Evolutionary conservation across 2,329 filamentous ascomycete species (phyloP).

Genomic region (Cladosporium sp.): DNA sequence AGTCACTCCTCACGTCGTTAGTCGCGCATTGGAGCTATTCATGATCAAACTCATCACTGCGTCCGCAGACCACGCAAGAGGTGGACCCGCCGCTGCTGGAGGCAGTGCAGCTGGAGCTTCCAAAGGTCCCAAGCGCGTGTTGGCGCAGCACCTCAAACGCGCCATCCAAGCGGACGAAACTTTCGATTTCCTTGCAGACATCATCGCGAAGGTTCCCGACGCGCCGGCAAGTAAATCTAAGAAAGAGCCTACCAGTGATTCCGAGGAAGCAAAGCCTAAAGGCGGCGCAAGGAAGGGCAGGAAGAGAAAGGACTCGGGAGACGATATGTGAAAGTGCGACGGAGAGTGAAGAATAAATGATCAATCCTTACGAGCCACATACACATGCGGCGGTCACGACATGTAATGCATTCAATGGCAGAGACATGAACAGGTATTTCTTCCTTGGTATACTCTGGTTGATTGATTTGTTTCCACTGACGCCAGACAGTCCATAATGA

Average conservation of each 20-base stretch:
- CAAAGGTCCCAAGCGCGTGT: constrained; percentile 71
- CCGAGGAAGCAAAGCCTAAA: constrained; percentile 18
- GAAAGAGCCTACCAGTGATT: constrained; percentile 20
- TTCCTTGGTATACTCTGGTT: no score
- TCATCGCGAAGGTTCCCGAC: constrained; percentile 78
- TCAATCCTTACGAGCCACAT: no score
- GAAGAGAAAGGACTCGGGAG: constrained; percentile 18
- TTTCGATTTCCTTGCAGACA: constrained; percentile 89
- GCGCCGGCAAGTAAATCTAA: constrained; percentile 46
- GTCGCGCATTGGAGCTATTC: constrained; percentile 84
- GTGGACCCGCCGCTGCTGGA: constrained; percentile 36
- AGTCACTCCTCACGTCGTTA: constrained; percentile 90
- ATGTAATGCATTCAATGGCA: no score
- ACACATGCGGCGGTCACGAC: no score
- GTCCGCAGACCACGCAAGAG: constrained; percentile 74
- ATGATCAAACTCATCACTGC: constrained; percentile 93
- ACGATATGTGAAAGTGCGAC: constrained; percentile 4
- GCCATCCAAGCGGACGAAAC: constrained; percentile 85
- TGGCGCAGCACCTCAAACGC: constrained; percentile 84
- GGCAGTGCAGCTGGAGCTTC: constrained; percentile 15
- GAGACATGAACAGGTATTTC: no score
- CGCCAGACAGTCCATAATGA: no score
- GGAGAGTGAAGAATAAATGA: not conserved
- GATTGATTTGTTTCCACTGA: no score
- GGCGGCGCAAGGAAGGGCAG: constrained; percentile 18